Evolutionary conservation across 2,329 filamentous ascomycete genomes (phyloP).

Genomic region (Metarhizium robertsii): DNA sequence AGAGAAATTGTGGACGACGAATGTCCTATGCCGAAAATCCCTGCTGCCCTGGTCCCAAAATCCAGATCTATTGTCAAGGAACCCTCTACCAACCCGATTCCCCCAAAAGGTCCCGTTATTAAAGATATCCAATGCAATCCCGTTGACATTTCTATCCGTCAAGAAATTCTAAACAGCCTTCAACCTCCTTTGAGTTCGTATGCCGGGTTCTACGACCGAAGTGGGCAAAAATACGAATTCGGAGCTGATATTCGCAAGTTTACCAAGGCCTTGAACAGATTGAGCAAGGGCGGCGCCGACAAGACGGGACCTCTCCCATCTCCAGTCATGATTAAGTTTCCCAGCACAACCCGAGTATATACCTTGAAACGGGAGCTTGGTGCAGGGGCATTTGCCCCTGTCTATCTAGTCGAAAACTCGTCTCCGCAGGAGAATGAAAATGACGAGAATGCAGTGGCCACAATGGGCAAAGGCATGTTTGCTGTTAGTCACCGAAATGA

Average conservation of each 20-base stretch:
- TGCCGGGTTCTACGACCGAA: slow-evolving; percentile 70
- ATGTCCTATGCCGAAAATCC: slow-evolving; percentile 35
- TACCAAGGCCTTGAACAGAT: slow-evolving; percentile 55
- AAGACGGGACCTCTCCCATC: slow-evolving; percentile 48
- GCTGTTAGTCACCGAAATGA: slow-evolving; percentile 43
- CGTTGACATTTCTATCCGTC: slow-evolving; percentile 65
- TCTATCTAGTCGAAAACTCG: slow-evolving; percentile 82
- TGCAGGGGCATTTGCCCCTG: slow-evolving; percentile 87
- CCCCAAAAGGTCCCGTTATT: slow-evolving; percentile 62
- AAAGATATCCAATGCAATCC: slow-evolving; percentile 82
- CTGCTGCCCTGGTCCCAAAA: slow-evolving; percentile 40
- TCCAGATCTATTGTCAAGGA: slow-evolving; percentile 22
- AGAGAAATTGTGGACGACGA: slow-evolving; percentile 51
- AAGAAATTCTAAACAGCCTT: slow-evolving; percentile 64
- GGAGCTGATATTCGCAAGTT: slow-evolving; percentile 74
- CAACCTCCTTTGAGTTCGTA: slow-evolving; percentile 68
- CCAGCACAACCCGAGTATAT: slow-evolving; percentile 57
- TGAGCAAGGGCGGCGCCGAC: slow-evolving; percentile 48
- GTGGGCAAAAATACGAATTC: slow-evolving; percentile 52
- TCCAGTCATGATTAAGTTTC: slow-evolving; percentile 59
- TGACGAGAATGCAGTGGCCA: slow-evolving; percentile 33
- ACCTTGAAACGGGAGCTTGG: slow-evolving; percentile 78
- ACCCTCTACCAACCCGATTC: slow-evolving; percentile 28
- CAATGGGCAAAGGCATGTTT: slow-evolving; percentile 55
- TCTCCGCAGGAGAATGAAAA: slow-evolving; percentile 35